Percentiles rank a stretch among this genome's conserved stretches.
Evolutionary conservation across 352 stramenopile genomes (phyloP).

Genomic region (Pythium plurisporium): DNA sequence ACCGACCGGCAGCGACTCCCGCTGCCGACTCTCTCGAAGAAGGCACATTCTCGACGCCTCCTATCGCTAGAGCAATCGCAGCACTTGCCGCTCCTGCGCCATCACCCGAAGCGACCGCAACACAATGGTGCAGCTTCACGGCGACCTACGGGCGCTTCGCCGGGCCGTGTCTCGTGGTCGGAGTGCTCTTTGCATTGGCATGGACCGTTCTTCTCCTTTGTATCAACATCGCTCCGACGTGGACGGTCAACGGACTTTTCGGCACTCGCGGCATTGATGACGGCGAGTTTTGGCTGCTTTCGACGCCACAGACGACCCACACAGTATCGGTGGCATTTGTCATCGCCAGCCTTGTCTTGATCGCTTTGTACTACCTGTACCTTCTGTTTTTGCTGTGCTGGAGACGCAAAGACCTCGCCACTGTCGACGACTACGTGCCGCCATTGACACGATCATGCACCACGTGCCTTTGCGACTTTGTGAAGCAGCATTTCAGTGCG

Average conservation of each 20-base stretch:
- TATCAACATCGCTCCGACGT: conserved; percentile 14
- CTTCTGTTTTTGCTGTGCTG: conserved; percentile 10
- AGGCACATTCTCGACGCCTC: background rate
- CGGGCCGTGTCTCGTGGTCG: background rate
- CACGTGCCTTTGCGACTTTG: conserved; percentile 13
- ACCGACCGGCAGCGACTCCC: background rate
- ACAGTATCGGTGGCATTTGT: background rate
- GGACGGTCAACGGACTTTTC: conserved; percentile 15
- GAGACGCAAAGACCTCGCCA: conserved; percentile 9
- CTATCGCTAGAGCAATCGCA: background rate
- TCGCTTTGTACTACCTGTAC: conserved; percentile 13
- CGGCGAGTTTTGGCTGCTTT: conserved; percentile 17
- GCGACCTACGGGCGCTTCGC: conserved; percentile 16
- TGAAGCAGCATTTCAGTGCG: conserved; percentile 1
- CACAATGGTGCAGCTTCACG: conserved; percentile 13
- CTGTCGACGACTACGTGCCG: conserved; percentile 5
- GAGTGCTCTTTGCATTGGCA: background rate
- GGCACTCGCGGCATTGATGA: conserved; percentile 7
- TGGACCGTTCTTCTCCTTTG: conserved; percentile 13
- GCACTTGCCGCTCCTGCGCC: background rate
- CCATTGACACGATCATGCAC: background rate
- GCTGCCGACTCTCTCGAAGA: background rate
- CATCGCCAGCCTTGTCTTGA: background rate
- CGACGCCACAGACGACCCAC: background rate
- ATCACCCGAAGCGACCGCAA: background rate